Conservation (phyloP, 208 protist genomes). For the Leishmania arabica region DNA sequence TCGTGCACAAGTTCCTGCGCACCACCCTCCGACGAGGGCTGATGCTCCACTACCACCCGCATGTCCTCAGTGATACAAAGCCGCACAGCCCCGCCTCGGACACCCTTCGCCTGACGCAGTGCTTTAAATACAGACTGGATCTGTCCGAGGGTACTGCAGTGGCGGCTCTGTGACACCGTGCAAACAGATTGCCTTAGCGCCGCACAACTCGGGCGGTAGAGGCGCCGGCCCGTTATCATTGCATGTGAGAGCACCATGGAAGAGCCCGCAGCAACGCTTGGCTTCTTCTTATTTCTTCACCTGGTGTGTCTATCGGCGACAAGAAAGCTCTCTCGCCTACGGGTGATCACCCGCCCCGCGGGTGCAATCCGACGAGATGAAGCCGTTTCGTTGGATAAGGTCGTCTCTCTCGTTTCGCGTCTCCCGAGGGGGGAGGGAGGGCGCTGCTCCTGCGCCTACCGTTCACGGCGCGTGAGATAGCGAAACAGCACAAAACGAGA, state of each 20-base stretch:
- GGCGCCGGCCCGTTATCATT: background rate
- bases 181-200: background rate
- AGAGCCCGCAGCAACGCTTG: background rate
- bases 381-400: background rate
- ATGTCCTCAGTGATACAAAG: slow-evolving; percentile 32
- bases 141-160: slow-evolving; percentile 23
- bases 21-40: background rate
- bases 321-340: background rate
- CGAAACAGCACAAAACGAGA: background rate
- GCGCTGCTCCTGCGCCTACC: background rate
- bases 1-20: background rate
- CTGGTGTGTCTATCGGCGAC: no score
- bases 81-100: slow-evolving; percentile 10
- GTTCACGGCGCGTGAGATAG: background rate
- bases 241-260: background rate
- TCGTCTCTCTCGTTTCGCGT: background rate
- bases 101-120: slow-evolving; percentile 3
- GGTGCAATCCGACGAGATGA: background rate
- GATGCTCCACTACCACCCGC: slow-evolving; percentile 20
- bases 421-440: background rate
- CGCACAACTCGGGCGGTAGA: background rate
- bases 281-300: background rate
- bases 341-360: background rate
- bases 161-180: slow-evolving; percentile 1
- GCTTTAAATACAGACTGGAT: slow-evolving; percentile 6